phyloP scores from a whole-genome alignment of 805 yeast species.

The Saccharomycopsis vini region DNA sequence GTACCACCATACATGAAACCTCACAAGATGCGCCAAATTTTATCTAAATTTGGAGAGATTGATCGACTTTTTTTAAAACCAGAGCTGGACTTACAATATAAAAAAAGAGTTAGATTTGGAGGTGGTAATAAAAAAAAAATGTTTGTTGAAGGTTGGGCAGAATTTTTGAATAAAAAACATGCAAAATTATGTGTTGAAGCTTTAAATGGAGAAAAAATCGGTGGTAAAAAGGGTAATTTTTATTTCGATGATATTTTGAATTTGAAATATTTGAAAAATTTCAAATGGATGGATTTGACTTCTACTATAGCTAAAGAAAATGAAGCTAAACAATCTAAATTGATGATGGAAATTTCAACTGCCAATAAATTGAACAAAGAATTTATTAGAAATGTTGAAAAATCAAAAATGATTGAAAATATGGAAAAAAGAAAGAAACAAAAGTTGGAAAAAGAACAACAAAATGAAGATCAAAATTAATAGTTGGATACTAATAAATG shows the following conservation, averaged over 20 bases:
- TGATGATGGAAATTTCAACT: slow-evolving; percentile 82
- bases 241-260: slow-evolving; percentile 93
- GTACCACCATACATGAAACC: slow-evolving; percentile 98
- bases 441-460: slow-evolving; percentile 9
- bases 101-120: slow-evolving; percentile 68
- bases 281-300: slow-evolving; percentile 92
- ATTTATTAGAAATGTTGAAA: slow-evolving; percentile 76
- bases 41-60: slow-evolving; percentile 77
- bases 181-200: slow-evolving; percentile 86
- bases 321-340: slow-evolving; percentile 78
- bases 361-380: slow-evolving; percentile 81
- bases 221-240: slow-evolving; percentile 85
- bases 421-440: slow-evolving; percentile 45
- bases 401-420: slow-evolving; percentile 67
- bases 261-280: slow-evolving; percentile 79
- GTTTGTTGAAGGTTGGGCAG: slow-evolving; percentile 96
- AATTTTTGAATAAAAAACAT: slow-evolving; percentile 70
- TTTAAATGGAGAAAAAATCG: slow-evolving; percentile 79
- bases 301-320: slow-evolving; percentile 88
- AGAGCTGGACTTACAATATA: slow-evolving; percentile 60
- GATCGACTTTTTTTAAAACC: slow-evolving; percentile 83
- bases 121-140: slow-evolving; percentile 80
- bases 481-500: no score
- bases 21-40: slow-evolving; percentile 71
- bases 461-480: neutral